A percentile compares a stretch with the other conserved stretches of the same genome.
Evolutionary conservation across 768 basidiomycete species (phyloP).

Genomic region (Termitomyces sp.): DNA sequence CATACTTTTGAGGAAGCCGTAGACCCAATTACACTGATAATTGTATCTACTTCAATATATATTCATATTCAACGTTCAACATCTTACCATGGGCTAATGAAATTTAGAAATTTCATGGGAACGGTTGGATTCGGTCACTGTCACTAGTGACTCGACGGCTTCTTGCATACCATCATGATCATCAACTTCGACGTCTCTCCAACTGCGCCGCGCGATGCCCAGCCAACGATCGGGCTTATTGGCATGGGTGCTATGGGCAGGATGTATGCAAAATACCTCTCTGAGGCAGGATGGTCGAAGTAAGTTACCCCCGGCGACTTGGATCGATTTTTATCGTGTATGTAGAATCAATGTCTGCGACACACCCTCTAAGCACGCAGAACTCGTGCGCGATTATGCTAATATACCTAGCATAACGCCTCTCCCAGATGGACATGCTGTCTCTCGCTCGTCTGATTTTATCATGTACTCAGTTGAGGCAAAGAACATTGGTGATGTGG

Average conservation of each 20-base stretch:
- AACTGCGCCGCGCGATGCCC: constrained; percentile 31
- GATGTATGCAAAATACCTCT: constrained; percentile 85
- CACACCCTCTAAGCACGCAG: constrained; percentile 65
- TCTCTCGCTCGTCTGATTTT: constrained; percentile 87
- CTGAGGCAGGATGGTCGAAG: constrained; percentile 87
- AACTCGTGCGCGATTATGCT: constrained; percentile 55
- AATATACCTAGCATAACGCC: constrained; percentile 58
- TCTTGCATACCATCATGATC: constrained; percentile 6
- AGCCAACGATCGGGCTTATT: constrained; percentile 85
- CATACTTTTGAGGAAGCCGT: constrained; percentile 6
- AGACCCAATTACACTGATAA: too few species aligned
- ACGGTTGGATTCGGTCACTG: too few species aligned
- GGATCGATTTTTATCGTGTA: not conserved
- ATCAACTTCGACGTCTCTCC: constrained; percentile 29
- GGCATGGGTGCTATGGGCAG: constrained; percentile 98
- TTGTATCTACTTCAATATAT: too few species aligned
- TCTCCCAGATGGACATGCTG: constrained; percentile 77
- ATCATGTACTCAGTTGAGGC: constrained; percentile 96
- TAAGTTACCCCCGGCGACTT: constrained; percentile 27
- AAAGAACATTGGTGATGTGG: constrained; percentile 80
- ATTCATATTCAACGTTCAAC: too few species aligned
- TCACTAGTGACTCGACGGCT: not conserved
- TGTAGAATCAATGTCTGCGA: constrained; percentile 12
- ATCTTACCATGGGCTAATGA: too few species aligned
- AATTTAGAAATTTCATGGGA: too few species aligned